These are phyloP conservation scores for Pseudogymnoascus sp. DNA, from an alignment of 2,329 filamentous ascomycete species.

Conservation along the genomic window DNA sequence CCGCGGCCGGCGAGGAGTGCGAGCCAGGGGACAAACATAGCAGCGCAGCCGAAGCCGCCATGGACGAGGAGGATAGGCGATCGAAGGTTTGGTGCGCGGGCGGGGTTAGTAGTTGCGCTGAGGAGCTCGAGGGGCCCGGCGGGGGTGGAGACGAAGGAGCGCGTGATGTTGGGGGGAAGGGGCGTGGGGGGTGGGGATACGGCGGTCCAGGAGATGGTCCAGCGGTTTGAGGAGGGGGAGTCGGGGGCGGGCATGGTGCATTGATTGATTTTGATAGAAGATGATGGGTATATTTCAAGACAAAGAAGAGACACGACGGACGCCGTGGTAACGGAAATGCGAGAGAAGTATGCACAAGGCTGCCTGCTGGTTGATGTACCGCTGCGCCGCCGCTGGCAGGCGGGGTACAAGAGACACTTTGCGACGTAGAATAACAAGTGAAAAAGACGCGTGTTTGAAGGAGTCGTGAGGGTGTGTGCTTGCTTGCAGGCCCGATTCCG, in stretches of 20 bases:
- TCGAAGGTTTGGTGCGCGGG: constrained; percentile 10
- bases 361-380: not conserved
- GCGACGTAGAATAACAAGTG: not conserved
- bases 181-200: not conserved
- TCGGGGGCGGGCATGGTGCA: not conserved
- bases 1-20: constrained; percentile 28
- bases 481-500: not conserved
- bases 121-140: constrained; percentile 33
- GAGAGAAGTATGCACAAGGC: not conserved
- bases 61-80: constrained; percentile 34
- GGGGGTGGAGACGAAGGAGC: constrained; percentile 27
- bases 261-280: not conserved
- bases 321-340: not conserved
- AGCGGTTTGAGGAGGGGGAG: not conserved
- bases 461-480: not conserved
- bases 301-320: too few species aligned
- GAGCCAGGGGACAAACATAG: constrained; percentile 34
- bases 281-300: not conserved
- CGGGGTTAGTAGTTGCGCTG: constrained; percentile 8
- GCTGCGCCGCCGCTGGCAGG: not conserved
- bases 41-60: constrained; percentile 33
- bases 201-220: not conserved
- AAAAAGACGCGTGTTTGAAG: not conserved
- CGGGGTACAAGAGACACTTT: not conserved
- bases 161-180: constrained; percentile 26